Percentiles rank a stretch among this genome's conserved stretches.
These are phyloP conservation scores for Sclerotinia sclerotiorum DNA, from an alignment of 2,329 filamentous ascomycete genomes.

Conservation along the genomic window DNA sequence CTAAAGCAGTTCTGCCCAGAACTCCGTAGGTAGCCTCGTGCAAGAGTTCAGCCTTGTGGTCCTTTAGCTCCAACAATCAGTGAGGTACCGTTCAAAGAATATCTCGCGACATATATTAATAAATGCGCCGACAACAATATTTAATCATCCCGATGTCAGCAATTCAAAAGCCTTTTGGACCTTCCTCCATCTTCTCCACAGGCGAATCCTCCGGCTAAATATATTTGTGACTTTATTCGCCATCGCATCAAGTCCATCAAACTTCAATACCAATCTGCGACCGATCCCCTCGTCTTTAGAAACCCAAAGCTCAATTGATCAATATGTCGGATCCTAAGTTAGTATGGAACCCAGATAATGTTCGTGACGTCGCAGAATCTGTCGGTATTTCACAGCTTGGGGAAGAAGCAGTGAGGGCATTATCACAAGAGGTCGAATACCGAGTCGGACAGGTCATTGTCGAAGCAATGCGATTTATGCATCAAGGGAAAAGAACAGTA, in stretches of 20 bases:
- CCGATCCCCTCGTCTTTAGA: not conserved
- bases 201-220: not conserved
- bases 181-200: not conserved
- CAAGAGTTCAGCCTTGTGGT: slow-evolving; percentile 9
- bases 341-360: slow-evolving; percentile 95
- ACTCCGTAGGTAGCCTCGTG: not conserved
- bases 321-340: slow-evolving; percentile 44
- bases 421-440: slow-evolving; percentile 94
- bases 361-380: slow-evolving; percentile 93
- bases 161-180: not conserved
- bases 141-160: not conserved
- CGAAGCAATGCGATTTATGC: slow-evolving; percentile 95
- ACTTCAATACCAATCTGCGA: not conserved
- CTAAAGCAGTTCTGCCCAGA: too few species aligned
- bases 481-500: slow-evolving; percentile 79
- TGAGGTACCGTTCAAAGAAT: slow-evolving; percentile 7
- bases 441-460: slow-evolving; percentile 90
- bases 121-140: slow-evolving; percentile 12
- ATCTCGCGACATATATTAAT: not conserved
- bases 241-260: not conserved
- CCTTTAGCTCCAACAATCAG: slow-evolving; percentile 1
- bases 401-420: slow-evolving; percentile 82
- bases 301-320: not conserved
- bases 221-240: too few species aligned
- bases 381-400: slow-evolving; percentile 80